Evolutionary conservation across 768 basidiomycete genomes (phyloP), one percentile per base, ranked within the genome.

Genomic region (Clitopilus passeckerianus): DNA sequence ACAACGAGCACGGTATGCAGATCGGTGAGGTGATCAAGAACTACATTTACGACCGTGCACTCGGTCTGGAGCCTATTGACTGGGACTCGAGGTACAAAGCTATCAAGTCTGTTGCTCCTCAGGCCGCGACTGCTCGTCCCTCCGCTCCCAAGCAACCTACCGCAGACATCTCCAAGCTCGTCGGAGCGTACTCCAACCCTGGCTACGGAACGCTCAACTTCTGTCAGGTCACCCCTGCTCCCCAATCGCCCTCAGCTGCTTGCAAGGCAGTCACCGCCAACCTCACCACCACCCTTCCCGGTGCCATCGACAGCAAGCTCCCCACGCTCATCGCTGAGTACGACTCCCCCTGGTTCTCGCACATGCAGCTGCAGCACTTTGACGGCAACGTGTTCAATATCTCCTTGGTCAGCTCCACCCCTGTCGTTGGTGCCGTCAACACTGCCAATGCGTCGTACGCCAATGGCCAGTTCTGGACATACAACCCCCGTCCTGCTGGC

Each of bases 81-180:
- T 71, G 69, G 70, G 63, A 60, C 22, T 35, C 20, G n/a, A 64
- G 66, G 70, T 68, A n/a, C 34, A 23, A 34, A 52, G 50, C 43
- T 34, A 43, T 44, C 35, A 9, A 41, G 27, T 58, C 54, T 27
- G 34, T 46, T 20, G 34, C 50, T n/a, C 8, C 55, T 4, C 34
- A 27, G 20, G 37, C 63, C 44, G 58, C 52, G 30, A 55, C 61
- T 56, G 20, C 52, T 43, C 63, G 63, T 16, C 61, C 61, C 20
- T 23, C 41, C 20, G 56, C 56, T 50, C 52, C 56, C 14, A 52
- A 58, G 22, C 35, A 43, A 10, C 63, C 63, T 15, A 33, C 58
- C n/a, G 37, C 23, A 12, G 43, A 53, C n/a, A 34, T 64, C 54
- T 20, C 34, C 43, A 18, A 18, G 10, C 41, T 62, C n/a, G 59